Evolutionary conservation across 202 grass and related monocot genomes (phyloP), one percentile per base, ranked within the genome.

Genomic region (Cymbopogon flexuosus): DNA sequence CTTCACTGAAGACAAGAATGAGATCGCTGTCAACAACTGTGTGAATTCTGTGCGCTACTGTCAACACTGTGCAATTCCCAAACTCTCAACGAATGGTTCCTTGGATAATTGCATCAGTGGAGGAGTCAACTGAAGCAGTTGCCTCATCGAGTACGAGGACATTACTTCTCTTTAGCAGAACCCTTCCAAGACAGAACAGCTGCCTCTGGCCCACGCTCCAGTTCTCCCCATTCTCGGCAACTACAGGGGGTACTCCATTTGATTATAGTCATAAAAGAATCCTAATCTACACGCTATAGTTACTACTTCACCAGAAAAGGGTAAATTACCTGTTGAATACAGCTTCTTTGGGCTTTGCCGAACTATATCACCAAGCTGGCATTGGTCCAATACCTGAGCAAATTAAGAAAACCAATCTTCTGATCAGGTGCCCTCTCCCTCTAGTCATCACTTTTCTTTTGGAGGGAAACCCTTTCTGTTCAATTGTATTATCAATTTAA

Each of bases 191-290:
- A 75, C 95, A 98, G 88, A 98, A 91, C 51, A 98, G 62, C 45
- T 98, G 95, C 73, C 90, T 84, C 76, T 98, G 92, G 10, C 95
- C 92, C 0, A 98, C 90, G 16, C 95, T 98, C 95, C 95, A 98
- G 33, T 98, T 98, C 69, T 98, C 92, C 64, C 95, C 95, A 89
- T 94, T 98, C 83, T 94, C 95, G 0, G 81, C 87, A 78, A 98
- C 95, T 98, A 87, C 56, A 78, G 12, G 40, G 6, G 60, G n/a
- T 60, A 79, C 42, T 3, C 62, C 57, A 87, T 56, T 49, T 49
- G 46, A 49, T 49, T 18, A 16, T 49, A 49, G 14, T 49, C 46
- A 49, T 16, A 11, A 49, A 49, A 49, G 14, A 49, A 5, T 49
- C 15, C 4, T 49, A 49, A 49, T 49, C 46, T 49, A 16, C 14